Evolutionary conservation across 805 yeast genomes (phyloP), one percentile per base, ranked within the genome.

Genomic region (Cyberlindnera suaveolens): DNA sequence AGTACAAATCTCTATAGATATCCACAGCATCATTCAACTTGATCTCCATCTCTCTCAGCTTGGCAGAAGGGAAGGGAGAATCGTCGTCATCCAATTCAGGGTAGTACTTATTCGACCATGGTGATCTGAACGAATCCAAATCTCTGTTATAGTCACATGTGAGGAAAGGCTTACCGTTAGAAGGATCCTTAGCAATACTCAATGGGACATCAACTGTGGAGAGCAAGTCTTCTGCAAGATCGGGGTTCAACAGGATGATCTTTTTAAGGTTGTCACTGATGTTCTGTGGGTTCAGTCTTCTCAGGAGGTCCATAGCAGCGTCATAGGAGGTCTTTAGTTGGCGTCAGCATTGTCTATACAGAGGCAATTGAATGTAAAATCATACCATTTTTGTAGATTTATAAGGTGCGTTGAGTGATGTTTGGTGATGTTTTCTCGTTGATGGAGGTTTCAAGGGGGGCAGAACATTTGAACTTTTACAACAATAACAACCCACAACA

Each of bases 91-190:
- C 81, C 6, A 69, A 67, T 6, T 41, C 45, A 0, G 85, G 84
- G 49, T 71, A 75, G 64, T 85, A 91, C 47, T 72, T 71, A 60
- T 88, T 88, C 17, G 87, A 74, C 88, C 91, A 89, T 6, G 98
- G 99, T 0, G 96, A 85, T 53, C 98, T 74, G 65, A 75, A 85
- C 17, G 90, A 81, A 64, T 91, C 98, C 7, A 95, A 90, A 59
- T 91, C 99, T 53, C 99, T 75, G 64, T 91, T 91, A 62, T 91
- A 91, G 62, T 91, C 99, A 65, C 98, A 91, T 41, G 90, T 77
- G 44, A 91, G 72, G 60, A 72, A 91, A 45, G 74, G 75, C 63
- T 84, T 84, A 10, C 85, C 85, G 2, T 42, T 37, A 26, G 58
- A 51, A 7, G 50, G 45, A 40, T 57, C 61, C 27, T 47, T 46